These are phyloP conservation scores for Phytophthora meadii DNA, from an alignment of 352 stramenopile species.

Conservation along the genomic window DNA sequence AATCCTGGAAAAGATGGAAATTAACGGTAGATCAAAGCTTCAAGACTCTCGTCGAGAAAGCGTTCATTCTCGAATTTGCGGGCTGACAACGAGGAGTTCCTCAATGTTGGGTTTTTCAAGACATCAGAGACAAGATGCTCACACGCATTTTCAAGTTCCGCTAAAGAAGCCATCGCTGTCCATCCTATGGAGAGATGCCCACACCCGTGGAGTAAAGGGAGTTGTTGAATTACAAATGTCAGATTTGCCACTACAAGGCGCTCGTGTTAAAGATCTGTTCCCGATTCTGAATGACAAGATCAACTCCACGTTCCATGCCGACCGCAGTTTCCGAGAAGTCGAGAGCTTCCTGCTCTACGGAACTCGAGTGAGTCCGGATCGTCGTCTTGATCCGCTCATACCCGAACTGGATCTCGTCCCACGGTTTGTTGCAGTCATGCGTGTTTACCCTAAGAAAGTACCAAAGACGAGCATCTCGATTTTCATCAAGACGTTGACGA, in stretches of 20 bases:
- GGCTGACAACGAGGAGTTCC: no score
- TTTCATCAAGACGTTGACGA: constrained; percentile 9
- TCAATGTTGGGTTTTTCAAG: no score
- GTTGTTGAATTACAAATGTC: not conserved
- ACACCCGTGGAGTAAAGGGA: not conserved
- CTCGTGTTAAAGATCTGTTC: constrained; percentile 9
- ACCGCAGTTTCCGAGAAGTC: not conserved
- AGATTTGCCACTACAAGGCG: not conserved
- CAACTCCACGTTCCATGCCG: not conserved
- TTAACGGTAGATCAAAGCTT: no score
- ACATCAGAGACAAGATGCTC: no score
- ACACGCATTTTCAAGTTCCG: no score
- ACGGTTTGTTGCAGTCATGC: constrained; percentile 12
- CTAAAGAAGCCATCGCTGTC: not conserved
- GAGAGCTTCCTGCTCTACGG: constrained; percentile 5
- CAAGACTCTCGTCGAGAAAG: no score
- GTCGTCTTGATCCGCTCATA: constrained; percentile 5
- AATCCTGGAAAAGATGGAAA: no score
- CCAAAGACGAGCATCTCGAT: not conserved
- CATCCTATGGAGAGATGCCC: constrained; percentile 8
- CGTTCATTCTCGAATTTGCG: no score
- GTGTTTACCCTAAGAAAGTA: not conserved
- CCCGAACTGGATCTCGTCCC: constrained; percentile 11
- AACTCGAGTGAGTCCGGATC: not conserved
- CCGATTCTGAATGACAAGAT: constrained; percentile 11